Evolutionary conservation across 108 stramenopile genomes (phyloP).

Genomic region (Pseudonitzschia delicatissima): DNA sequence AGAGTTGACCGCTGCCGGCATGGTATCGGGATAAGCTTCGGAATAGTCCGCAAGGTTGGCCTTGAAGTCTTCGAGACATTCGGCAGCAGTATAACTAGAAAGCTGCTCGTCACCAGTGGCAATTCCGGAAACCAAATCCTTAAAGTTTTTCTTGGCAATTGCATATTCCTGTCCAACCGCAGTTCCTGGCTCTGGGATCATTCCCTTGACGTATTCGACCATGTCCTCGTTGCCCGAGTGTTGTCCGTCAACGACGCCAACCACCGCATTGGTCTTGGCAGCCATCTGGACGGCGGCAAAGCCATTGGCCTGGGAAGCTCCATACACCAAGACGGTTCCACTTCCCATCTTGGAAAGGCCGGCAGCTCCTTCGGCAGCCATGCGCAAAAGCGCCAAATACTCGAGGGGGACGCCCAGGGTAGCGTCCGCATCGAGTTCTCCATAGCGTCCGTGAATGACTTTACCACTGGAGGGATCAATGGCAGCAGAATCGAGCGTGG

Average conservation of each 20-base stretch:
- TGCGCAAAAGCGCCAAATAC: conserved; percentile 75
- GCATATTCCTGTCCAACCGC: conserved; percentile 80
- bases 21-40: conserved; percentile 61
- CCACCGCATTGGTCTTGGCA: conserved; percentile 54
- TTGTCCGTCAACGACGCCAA: conserved; percentile 74
- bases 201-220: conserved; percentile 69
- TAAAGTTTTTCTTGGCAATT: conserved; percentile 70
- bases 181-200: conserved; percentile 76
- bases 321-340: conserved; percentile 79
- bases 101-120: conserved; percentile 56
- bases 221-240: conserved; percentile 76
- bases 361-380: conserved; percentile 82
- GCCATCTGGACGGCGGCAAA: conserved; percentile 72
- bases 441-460: conserved; percentile 74
- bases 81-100: conserved; percentile 30
- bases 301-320: conserved; percentile 70
- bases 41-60: conserved; percentile 61
- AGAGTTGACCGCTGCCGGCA: conserved; percentile 69
- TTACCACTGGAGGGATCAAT: conserved; percentile 53
- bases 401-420: conserved; percentile 67
- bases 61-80: conserved; percentile 73
- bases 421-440: conserved; percentile 47
- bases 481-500: conserved; percentile 67
- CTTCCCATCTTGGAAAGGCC: conserved; percentile 47
- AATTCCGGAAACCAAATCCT: conserved; percentile 60